Evolutionary conservation across 192 early-diverging fungal genomes (phyloP).

Genomic region (Ambispora gerdemannii): DNA sequence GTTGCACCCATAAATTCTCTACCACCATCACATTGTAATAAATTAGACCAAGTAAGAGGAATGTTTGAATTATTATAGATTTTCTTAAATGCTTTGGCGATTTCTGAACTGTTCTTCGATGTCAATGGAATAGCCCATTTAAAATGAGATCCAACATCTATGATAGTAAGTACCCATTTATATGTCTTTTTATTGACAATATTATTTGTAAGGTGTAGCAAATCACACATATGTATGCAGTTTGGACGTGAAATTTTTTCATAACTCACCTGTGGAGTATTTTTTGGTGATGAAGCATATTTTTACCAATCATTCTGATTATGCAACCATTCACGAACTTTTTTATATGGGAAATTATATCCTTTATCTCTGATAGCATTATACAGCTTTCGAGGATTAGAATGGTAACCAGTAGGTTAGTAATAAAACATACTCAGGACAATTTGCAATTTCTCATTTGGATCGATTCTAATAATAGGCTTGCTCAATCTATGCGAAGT

Average conservation of each 20-base stretch:
- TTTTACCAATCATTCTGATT: slow-evolving; percentile 8
- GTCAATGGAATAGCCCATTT: not conserved
- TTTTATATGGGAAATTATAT: slow-evolving; percentile 1
- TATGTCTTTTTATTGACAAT: not conserved
- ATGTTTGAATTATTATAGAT: slow-evolving; percentile 2
- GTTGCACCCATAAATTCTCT: not conserved
- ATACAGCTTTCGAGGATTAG: not conserved
- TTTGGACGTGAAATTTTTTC: not conserved
- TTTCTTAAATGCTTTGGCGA: slow-evolving; percentile 14
- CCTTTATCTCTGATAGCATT: slow-evolving; percentile 2
- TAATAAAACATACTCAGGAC: not conserved
- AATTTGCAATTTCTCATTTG: not conserved
- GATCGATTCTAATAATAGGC: slow-evolving; percentile 7
- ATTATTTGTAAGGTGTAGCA: not conserved
- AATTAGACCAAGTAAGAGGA: slow-evolving; percentile 9
- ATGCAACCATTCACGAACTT: slow-evolving; percentile 1
- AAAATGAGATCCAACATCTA: not conserved
- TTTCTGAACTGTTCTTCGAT: slow-evolving; percentile 17
- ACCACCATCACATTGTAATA: slow-evolving; percentile 8
- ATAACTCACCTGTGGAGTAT: slow-evolving; percentile 6
- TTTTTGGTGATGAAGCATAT: not conserved
- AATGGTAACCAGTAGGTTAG: not conserved
- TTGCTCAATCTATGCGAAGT: not conserved
- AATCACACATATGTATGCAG: slow-evolving; percentile 1
- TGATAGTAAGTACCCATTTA: not conserved